Conservation (phyloP, 192 early-diverging fungal genomes). For the Helicostylum pulchrum region DNA sequence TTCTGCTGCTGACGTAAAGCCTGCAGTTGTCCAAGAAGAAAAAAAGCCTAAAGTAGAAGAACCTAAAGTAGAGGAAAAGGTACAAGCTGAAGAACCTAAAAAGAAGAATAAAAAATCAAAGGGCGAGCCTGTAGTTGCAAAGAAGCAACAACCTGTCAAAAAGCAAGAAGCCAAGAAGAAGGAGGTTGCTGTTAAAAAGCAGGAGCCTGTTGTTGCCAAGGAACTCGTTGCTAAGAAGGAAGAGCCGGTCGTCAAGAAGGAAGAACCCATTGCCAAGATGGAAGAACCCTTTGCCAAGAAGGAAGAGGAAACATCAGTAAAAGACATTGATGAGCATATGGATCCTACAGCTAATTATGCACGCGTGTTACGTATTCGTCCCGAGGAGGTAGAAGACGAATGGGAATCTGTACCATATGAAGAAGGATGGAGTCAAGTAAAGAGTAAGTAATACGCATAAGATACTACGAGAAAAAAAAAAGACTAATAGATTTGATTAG, state of each 20-base stretch:
- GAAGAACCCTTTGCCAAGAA: neutral
- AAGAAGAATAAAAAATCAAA: neutral
- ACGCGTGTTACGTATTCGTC: conserved; percentile 29
- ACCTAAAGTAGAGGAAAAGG: neutral
- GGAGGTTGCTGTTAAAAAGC: neutral
- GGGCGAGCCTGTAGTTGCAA: neutral
- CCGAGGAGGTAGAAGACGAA: conserved; percentile 2
- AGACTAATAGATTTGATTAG: neutral
- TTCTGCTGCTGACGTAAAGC: neutral
- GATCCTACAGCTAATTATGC: conserved; percentile 21
- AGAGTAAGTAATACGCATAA: neutral
- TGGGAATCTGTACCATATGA: conserved; percentile 19
- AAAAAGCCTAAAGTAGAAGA: too few relatives aligned
- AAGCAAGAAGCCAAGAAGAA: neutral
- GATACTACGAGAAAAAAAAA: neutral
- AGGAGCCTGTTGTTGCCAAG: neutral
- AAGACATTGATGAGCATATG: conserved; percentile 29
- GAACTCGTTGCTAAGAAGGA: too few relatives aligned
- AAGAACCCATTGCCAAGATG: neutral
- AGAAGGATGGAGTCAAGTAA: conserved; percentile 28
- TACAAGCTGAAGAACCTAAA: neutral
- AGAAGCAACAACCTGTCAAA: neutral
- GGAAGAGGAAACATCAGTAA: neutral
- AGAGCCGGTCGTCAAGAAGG: too few relatives aligned
- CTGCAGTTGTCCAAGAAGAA: too few relatives aligned